Conservation (phyloP, 164 flowering plant genomes). For the Nelumbo lutea region DNA sequence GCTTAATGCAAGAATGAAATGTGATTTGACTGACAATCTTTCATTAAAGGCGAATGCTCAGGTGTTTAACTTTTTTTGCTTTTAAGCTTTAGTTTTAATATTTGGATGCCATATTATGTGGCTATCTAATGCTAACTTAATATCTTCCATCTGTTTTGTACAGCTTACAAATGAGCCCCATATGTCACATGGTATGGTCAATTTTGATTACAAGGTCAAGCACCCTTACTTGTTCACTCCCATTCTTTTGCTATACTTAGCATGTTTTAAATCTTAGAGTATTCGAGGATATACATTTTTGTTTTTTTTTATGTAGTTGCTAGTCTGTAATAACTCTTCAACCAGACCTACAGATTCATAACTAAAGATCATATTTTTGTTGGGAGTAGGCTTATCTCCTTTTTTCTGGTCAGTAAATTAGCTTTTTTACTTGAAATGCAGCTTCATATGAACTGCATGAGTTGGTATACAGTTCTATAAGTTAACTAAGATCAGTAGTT, state of each 20-base stretch:
- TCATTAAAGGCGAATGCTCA: slow-evolving; percentile 77
- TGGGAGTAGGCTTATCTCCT: no score
- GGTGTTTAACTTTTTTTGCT: slow-evolving; percentile 29
- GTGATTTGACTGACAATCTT: slow-evolving; percentile 71
- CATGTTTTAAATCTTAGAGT: no score
- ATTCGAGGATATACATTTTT: no score
- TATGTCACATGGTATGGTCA: slow-evolving; percentile 81
- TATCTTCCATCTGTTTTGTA: slow-evolving; percentile 5
- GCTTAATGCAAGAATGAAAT: slow-evolving; percentile 68
- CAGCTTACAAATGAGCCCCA: slow-evolving; percentile 90
- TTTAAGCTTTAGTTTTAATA: neutral
- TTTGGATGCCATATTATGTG: neutral
- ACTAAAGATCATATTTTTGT: no score
- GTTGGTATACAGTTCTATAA: no score
- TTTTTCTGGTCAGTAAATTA: no score
- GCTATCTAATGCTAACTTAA: neutral
- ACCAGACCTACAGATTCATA: no score
- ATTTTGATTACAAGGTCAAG: slow-evolving; percentile 85
- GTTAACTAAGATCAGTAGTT: no score
- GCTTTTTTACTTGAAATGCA: no score
- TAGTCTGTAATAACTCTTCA: no score
- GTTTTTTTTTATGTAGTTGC: no score
- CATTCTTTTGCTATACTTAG: neutral
- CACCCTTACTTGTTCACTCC: neutral
- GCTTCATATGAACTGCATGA: no score